Conservation (phyloP, 371 early-diverging fungal genomes). For the Mucor plumbeus region DNA sequence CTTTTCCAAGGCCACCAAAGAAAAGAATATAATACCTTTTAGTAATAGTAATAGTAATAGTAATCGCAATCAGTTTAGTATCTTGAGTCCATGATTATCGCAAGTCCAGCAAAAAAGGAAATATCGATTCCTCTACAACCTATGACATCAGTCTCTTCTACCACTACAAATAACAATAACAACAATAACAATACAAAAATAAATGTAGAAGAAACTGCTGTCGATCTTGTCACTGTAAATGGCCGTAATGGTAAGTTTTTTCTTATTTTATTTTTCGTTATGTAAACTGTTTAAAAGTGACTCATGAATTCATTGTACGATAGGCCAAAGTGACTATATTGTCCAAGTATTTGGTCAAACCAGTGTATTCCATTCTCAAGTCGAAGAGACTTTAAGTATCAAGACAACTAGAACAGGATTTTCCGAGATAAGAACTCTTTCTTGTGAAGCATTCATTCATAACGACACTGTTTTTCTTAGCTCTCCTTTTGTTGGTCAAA, state of each 20-base stretch:
- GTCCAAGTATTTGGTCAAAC: slow-evolving; percentile 42
- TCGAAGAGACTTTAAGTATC: slow-evolving; percentile 40
- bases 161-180: slow-evolving; percentile 2
- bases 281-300: not conserved
- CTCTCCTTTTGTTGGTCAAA: slow-evolving; percentile 35
- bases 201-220: slow-evolving; percentile 19
- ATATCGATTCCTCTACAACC: slow-evolving; percentile 50
- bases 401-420: slow-evolving; percentile 23
- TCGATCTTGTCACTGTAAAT: slow-evolving; percentile 27
- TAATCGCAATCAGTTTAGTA: slow-evolving; percentile 25
- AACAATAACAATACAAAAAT: not conserved
- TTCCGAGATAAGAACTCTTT: slow-evolving; percentile 22
- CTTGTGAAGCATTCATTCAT: slow-evolving; percentile 54
- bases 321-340: slow-evolving; percentile 38
- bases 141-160: slow-evolving; percentile 25
- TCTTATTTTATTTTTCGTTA: too few relatives aligned
- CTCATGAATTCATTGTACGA: not conserved
- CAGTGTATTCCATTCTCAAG: slow-evolving; percentile 25
- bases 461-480: slow-evolving; percentile 49
- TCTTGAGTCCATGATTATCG: slow-evolving; percentile 51
- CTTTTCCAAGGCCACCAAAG: slow-evolving; percentile 61
- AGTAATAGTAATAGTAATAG: slow-evolving; percentile 43
- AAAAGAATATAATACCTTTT: slow-evolving; percentile 47
- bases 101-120: slow-evolving; percentile 48
- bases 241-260: slow-evolving; percentile 9